A percentile compares a stretch with the other conserved stretches of the same genome.
These are phyloP conservation scores for Cercospora berteroae DNA, from an alignment of 2,329 filamentous ascomycete species.

Conservation along the genomic window DNA sequence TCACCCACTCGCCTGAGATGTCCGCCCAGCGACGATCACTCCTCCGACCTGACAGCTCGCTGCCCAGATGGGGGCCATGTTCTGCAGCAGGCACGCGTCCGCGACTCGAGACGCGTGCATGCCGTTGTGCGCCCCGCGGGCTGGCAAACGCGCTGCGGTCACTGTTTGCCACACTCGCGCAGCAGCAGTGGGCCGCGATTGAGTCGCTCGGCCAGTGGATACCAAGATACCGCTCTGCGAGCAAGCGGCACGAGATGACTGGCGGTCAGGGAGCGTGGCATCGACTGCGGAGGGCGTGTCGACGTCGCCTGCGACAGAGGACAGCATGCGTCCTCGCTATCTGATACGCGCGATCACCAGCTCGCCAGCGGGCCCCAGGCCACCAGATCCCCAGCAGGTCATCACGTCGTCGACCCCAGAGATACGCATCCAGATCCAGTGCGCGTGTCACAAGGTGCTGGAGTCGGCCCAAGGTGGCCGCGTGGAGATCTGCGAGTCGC, in stretches of 20 bases:
- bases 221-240: background rate
- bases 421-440: conserved; percentile 6
- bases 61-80: background rate
- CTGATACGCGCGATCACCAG: conserved; percentile 2
- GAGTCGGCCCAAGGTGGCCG: conserved; percentile 6
- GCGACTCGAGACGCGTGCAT: conserved; percentile 4
- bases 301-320: background rate
- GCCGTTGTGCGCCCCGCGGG: background rate
- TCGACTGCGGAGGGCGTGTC: background rate
- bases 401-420: conserved; percentile 1
- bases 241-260: background rate
- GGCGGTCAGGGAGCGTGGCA: background rate
- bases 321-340: background rate
- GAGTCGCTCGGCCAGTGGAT: background rate
- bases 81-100: background rate
- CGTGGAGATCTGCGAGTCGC: conserved; percentile 17
- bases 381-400: background rate
- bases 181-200: background rate
- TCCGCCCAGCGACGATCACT: background rate
- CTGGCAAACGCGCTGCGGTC: conserved; percentile 4
- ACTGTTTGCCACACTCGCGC: background rate
- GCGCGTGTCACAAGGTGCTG: conserved; percentile 17
- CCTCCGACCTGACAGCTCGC: background rate
- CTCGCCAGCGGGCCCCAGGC: background rate
- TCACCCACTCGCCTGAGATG: background rate